phyloP scores from a whole-genome alignment of 306 rosid genomes.

The Abrus precatorius region DNA sequence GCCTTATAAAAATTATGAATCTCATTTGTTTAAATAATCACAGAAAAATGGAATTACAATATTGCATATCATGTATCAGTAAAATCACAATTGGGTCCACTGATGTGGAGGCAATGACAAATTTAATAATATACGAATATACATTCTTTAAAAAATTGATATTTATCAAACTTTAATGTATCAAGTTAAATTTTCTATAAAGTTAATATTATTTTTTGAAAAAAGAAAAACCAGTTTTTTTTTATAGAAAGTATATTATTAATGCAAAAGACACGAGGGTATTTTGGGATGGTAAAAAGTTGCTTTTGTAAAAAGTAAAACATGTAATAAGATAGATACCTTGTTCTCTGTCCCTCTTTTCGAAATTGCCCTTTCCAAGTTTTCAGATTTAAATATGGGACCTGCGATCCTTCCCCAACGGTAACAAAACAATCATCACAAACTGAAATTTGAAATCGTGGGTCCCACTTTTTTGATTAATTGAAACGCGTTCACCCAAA shows the following conservation, averaged over 20 bases:
- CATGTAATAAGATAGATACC: neutral
- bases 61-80: no score
- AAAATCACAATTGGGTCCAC: no score
- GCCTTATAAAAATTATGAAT: no score
- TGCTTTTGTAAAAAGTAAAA: neutral
- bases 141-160: no score
- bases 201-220: no score
- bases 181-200: no score
- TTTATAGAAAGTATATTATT: no score
- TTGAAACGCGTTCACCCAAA: conserved; percentile 40
- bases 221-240: neutral
- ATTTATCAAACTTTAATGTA: no score
- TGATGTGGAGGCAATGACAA: no score
- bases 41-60: no score
- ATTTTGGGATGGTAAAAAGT: conserved; percentile 35
- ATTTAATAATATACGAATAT: no score
- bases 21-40: no score
- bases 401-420: conserved; percentile 51
- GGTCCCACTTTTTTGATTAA: conserved; percentile 45
- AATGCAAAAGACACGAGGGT: neutral
- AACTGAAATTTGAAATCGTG: conserved; percentile 49
- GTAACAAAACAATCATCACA: conserved; percentile 45
- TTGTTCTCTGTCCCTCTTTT: conserved; percentile 33
- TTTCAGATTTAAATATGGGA: conserved; percentile 49
- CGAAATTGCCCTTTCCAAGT: conserved; percentile 34